A percentile compares a stretch with the other conserved stretches of the same genome.
Conservation (phyloP, 2,329 filamentous ascomycete species). For the Trichoderma lentiforme region DNA sequence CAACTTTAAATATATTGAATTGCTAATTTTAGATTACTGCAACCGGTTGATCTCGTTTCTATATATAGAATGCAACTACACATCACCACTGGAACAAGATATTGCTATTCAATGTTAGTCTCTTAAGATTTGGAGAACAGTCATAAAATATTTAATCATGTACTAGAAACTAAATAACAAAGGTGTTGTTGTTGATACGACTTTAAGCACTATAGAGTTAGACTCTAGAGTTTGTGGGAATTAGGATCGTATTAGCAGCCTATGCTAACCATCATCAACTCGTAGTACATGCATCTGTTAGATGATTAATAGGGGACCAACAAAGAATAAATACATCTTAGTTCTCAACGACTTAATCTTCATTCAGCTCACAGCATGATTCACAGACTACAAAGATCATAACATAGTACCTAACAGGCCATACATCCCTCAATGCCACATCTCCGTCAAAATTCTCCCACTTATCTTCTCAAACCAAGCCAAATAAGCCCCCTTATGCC, state of each 20-base stretch:
- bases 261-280: not conserved
- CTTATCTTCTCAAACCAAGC: not conserved
- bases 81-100: not conserved
- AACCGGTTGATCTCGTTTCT: not conserved
- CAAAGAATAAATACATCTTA: not conserved
- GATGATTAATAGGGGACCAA: accelerated
- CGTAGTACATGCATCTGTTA: not conserved
- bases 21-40: not conserved
- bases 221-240: not conserved
- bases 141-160: too few species aligned
- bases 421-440: not conserved
- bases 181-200: too few species aligned
- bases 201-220: too few species aligned
- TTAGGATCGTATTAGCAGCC: not conserved
- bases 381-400: not conserved
- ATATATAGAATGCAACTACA: not conserved
- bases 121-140: not conserved
- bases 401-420: not conserved
- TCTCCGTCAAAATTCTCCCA: not conserved
- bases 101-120: not conserved
- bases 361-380: not conserved
- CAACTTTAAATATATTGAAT: not conserved
- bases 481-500: constrained; percentile 33
- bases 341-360: not conserved
- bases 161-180: too few species aligned